Percentiles rank a stretch among this genome's conserved stretches.
Evolutionary conservation across 2,329 filamentous ascomycete species (phyloP).

Genomic region (Calonectria naviculata): DNA sequence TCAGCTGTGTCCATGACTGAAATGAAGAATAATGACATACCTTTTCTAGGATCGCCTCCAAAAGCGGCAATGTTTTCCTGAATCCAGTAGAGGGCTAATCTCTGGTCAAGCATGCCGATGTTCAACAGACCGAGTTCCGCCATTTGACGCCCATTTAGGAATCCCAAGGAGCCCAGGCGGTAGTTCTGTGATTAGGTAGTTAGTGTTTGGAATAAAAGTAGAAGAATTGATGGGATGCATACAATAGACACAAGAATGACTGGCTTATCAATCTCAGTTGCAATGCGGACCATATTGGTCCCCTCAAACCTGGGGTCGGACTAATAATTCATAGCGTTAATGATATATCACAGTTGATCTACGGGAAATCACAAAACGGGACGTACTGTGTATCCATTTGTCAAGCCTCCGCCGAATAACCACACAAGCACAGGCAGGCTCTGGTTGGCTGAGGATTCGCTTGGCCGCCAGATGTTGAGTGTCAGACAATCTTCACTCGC

Average conservation of each 20-base stretch:
- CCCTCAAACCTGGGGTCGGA: neutral
- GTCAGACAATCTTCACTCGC: neutral
- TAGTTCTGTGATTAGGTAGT: neutral
- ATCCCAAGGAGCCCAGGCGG: neutral
- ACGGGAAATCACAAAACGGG: too few species aligned
- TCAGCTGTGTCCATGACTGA: neutral
- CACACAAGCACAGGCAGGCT: neutral
- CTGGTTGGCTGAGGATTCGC: neutral
- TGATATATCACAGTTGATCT: neutral
- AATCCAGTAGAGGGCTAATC: neutral
- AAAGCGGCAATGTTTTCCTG: neutral
- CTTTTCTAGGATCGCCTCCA: neutral
- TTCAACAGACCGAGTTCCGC: neutral
- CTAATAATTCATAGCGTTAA: neutral
- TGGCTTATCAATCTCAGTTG: neutral
- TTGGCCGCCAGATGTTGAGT: neutral
- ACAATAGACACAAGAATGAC: neutral
- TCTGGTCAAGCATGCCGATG: neutral
- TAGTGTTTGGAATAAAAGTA: neutral
- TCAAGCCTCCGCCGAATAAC: neutral
- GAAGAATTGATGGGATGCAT: neutral
- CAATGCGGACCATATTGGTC: neutral
- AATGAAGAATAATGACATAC: neutral
- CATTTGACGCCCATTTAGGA: neutral
- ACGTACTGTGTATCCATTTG: neutral